Evolutionary conservation across 1,284 basidiomycete genomes (phyloP).

Genomic region (Malassezia japonica): DNA sequence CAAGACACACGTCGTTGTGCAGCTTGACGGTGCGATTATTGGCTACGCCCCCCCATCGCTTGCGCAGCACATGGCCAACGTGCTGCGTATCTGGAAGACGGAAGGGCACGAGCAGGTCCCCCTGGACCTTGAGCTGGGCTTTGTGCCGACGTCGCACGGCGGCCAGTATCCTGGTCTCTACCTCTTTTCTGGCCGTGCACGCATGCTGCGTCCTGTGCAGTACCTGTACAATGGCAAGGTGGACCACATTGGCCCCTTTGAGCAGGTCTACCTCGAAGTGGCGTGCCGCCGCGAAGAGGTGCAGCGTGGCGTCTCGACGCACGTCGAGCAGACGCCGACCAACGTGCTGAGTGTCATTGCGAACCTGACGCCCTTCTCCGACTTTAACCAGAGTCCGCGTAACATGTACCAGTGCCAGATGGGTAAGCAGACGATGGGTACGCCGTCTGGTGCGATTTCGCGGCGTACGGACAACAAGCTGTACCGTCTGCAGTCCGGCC

Average conservation of each 20-base stretch:
- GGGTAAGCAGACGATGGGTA: slow-evolving; percentile 99
- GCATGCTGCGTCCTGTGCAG: slow-evolving; percentile 98
- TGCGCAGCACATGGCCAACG: slow-evolving; percentile 69
- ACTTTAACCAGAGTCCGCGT: slow-evolving; percentile 75
- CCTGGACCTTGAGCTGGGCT: slow-evolving; percentile 87
- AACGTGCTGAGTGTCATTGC: slow-evolving; percentile 76
- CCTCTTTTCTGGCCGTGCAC: slow-evolving; percentile 73
- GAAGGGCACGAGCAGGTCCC: slow-evolving; percentile 69
- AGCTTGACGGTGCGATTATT: slow-evolving; percentile 86
- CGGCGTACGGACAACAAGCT: slow-evolving; percentile 98
- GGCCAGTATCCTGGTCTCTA: slow-evolving; percentile 96
- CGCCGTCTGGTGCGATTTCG: slow-evolving; percentile 78
- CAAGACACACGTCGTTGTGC: slow-evolving; percentile 70
- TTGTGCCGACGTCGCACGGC: slow-evolving; percentile 76
- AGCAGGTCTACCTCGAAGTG: slow-evolving; percentile 99
- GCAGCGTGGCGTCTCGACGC: slow-evolving; percentile 64
- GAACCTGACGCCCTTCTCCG: slow-evolving; percentile 62
- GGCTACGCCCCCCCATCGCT: slow-evolving; percentile 80
- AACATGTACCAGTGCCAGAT: slow-evolving; percentile 71
- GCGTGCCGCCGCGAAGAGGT: slow-evolving; percentile 84
- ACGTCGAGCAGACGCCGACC: slow-evolving; percentile 88
- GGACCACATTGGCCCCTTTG: slow-evolving; percentile 90
- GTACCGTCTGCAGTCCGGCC: slow-evolving; percentile 87
- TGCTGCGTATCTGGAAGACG: slow-evolving; percentile 89
- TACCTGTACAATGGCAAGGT: slow-evolving; percentile 73